These are phyloP conservation scores for Amyloporia xantha DNA, from an alignment of 768 basidiomycete species.

Conservation along the genomic window DNA sequence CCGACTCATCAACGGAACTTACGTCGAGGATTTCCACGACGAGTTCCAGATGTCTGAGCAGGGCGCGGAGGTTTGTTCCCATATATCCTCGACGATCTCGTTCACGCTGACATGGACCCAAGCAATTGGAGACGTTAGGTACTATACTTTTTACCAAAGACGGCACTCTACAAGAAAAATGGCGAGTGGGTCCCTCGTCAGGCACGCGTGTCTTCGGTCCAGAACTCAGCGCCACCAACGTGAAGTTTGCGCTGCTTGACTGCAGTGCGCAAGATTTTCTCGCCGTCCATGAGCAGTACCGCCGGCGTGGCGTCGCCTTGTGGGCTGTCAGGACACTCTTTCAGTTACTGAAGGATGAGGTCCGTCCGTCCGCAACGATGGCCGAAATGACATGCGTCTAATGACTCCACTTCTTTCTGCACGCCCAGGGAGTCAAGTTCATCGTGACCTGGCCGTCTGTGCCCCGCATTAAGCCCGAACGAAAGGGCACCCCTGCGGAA, in stretches of 20 bases:
- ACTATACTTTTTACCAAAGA: neutral
- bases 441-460: neutral
- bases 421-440: neutral
- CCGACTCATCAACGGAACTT: neutral
- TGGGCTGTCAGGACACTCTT: neutral
- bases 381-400: too few species aligned
- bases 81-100: neutral
- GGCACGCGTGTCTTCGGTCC: constrained; percentile 2
- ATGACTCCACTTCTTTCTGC: too few species aligned
- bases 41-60: constrained; percentile 1
- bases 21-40: constrained; percentile 1
- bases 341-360: neutral
- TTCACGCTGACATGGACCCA: neutral
- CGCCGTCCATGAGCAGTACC: neutral
- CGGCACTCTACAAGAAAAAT: neutral
- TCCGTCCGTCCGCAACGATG: neutral
- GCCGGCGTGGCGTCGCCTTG: neutral
- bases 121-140: constrained; percentile 1
- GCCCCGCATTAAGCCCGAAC: neutral
- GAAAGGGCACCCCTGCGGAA: neutral
- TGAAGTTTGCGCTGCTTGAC: constrained; percentile 1
- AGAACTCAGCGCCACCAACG: neutral
- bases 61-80: neutral
- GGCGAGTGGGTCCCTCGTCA: neutral
- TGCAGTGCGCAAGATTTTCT: neutral